Conservation (phyloP, 2,329 filamentous ascomycete genomes). For the Knufia fluminis region DNA sequence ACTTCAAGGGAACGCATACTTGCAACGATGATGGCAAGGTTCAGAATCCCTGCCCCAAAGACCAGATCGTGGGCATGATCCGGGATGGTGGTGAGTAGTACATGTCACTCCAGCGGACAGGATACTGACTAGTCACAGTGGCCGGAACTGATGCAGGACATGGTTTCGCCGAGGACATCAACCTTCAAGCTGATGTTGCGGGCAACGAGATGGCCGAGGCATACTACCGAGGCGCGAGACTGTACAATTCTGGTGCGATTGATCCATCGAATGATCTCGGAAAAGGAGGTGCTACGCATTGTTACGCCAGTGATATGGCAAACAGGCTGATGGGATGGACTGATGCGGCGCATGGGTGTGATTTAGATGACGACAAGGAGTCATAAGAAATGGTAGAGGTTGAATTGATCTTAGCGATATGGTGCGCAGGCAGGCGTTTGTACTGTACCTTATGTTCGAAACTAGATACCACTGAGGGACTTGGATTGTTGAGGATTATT, state of each 20-base stretch:
- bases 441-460: not conserved
- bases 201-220: conserved; percentile 22
- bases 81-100: conserved; percentile 27
- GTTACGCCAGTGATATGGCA: conserved; percentile 45
- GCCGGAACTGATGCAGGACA: conserved; percentile 29
- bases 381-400: not conserved
- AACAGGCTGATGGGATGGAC: conserved; percentile 39
- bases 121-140: conserved; percentile 12
- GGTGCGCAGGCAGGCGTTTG: not conserved
- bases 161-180: conserved; percentile 29
- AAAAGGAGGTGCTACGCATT: conserved; percentile 36
- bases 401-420: not conserved
- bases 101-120: too few species aligned
- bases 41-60: conserved; percentile 32
- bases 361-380: conserved; percentile 11
- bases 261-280: conserved; percentile 27
- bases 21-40: conserved; percentile 29
- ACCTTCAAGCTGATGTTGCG: conserved; percentile 20
- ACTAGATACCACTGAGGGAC: not conserved
- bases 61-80: conserved; percentile 32
- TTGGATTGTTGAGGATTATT: not conserved
- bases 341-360: conserved; percentile 16
- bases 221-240: conserved; percentile 31
- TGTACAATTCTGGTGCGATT: conserved; percentile 36
- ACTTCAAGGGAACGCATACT: conserved; percentile 31